Evolutionary conservation across 768 basidiomycete species (phyloP).

Genomic region (Amanita pseudoporphyria): DNA sequence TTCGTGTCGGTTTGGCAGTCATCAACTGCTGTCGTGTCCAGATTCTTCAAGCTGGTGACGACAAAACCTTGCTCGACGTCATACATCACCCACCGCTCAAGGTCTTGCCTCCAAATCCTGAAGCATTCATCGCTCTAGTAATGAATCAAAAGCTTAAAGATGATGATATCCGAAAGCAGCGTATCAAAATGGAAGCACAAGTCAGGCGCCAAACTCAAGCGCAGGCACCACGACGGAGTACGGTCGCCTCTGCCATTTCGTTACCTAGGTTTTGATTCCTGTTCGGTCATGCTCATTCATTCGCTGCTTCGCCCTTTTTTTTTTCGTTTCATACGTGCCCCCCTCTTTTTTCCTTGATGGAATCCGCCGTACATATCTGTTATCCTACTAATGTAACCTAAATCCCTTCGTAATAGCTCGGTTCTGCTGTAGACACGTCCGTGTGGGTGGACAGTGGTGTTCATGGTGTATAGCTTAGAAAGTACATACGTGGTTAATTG

Average conservation of each 20-base stretch:
- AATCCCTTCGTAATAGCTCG: no score
- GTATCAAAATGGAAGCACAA: constrained; percentile 67
- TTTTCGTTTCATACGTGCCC: no score
- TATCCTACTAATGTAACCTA: no score
- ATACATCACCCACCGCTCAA: constrained; percentile 41
- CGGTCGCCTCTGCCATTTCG: constrained; percentile 15
- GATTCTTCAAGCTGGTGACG: constrained; percentile 41
- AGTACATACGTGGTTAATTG: no score
- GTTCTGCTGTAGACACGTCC: no score
- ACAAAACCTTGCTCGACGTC: constrained; percentile 35
- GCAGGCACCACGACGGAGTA: constrained; percentile 15
- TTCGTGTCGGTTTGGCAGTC: constrained; percentile 66
- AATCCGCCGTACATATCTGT: no score
- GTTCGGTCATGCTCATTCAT: neutral
- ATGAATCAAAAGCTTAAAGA: constrained; percentile 67
- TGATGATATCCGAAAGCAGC: constrained; percentile 69
- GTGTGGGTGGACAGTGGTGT: no score
- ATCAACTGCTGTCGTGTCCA: constrained; percentile 49
- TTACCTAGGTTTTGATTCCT: constrained; percentile 13
- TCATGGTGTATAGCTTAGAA: no score
- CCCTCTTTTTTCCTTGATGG: no score
- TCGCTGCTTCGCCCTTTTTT: no score
- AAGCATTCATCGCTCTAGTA: constrained; percentile 51
- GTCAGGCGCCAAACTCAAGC: constrained; percentile 48
- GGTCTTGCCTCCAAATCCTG: constrained; percentile 50